Evolutionary conservation across 1,284 basidiomycete species (phyloP).

Genomic region (Erythrobasidium hasegawianum): DNA sequence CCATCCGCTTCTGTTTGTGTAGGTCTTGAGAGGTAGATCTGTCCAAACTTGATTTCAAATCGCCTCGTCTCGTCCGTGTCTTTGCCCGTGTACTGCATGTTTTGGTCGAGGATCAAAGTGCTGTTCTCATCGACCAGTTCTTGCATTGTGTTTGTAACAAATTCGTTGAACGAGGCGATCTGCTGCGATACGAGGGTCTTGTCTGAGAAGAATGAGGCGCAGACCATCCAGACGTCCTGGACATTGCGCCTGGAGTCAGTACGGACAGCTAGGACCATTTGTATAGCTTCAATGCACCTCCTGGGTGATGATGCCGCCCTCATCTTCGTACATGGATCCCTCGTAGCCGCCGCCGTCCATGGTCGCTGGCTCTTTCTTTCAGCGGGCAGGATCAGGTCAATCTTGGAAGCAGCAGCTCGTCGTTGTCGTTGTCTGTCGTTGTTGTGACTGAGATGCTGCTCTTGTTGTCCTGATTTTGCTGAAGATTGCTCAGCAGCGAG

Average conservation of each 20-base stretch:
- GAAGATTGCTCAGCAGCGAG: slow-evolving; percentile 2
- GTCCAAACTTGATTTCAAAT: slow-evolving; percentile 95
- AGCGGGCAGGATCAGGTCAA: neutral
- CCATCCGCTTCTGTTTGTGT: slow-evolving; percentile 95
- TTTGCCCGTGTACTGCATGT: slow-evolving; percentile 87
- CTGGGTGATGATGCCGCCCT: slow-evolving; percentile 18
- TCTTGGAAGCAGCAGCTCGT: slow-evolving; percentile 1
- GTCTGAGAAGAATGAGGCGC: slow-evolving; percentile 38
- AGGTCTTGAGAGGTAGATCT: slow-evolving; percentile 93
- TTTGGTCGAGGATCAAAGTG: slow-evolving; percentile 91
- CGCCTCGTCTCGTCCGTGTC: slow-evolving; percentile 72
- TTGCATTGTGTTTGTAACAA: slow-evolving; percentile 99
- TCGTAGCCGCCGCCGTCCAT: slow-evolving; percentile 30
- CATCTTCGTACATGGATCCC: slow-evolving; percentile 32
- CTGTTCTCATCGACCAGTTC: slow-evolving; percentile 95
- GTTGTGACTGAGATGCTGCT: neutral
- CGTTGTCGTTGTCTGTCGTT: neutral
- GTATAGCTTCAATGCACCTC: slow-evolving; percentile 19
- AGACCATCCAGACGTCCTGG: slow-evolving; percentile 33
- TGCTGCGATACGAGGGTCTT: slow-evolving; percentile 98
- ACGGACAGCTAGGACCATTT: too few species aligned
- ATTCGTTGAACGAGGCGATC: slow-evolving; percentile 97
- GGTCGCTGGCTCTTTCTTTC: neutral
- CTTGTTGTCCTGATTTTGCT: slow-evolving; percentile 20
- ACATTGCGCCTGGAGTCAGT: slow-evolving; percentile 1